Conservation (phyloP, 805 yeast species). For the Wickerhamiella nectarea region DNA sequence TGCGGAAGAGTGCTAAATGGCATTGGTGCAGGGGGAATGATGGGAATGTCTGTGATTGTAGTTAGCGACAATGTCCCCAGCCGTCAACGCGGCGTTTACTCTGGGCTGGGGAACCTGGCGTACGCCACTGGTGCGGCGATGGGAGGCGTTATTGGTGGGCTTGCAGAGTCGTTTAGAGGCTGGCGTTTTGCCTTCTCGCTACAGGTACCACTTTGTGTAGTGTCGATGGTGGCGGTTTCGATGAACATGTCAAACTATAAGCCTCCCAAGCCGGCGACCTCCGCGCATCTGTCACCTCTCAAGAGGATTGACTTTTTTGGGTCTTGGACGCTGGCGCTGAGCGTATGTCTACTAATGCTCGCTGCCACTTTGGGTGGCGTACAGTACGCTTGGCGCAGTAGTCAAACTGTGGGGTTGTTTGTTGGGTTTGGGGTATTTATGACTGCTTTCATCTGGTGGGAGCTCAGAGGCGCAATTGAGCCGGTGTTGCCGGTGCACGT, state of each 20-base stretch:
- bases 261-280: constrained; percentile 10
- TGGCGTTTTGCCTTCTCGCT: constrained; percentile 43
- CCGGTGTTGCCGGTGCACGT: constrained; percentile 58
- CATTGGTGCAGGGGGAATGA: constrained; percentile 83
- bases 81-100: constrained; percentile 65
- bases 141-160: constrained; percentile 51
- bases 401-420: constrained; percentile 19
- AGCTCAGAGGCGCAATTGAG: constrained; percentile 38
- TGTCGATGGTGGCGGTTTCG: constrained; percentile 28
- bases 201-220: constrained; percentile 30
- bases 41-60: constrained; percentile 59
- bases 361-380: constrained; percentile 58
- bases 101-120: constrained; percentile 65
- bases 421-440: constrained; percentile 24
- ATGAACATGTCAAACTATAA: constrained; percentile 13
- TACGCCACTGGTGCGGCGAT: constrained; percentile 65
- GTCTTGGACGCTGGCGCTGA: constrained; percentile 41
- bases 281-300: constrained; percentile 34
- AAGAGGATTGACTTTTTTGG: constrained; percentile 56
- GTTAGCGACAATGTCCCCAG: constrained; percentile 65
- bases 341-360: constrained; percentile 43
- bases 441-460: constrained; percentile 41
- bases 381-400: constrained; percentile 34
- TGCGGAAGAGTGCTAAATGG: constrained; percentile 73
- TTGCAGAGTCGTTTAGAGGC: constrained; percentile 39